phyloP scores from a whole-genome alignment of 306 rosid genomes.

The Cucurbita ficifolia region DNA sequence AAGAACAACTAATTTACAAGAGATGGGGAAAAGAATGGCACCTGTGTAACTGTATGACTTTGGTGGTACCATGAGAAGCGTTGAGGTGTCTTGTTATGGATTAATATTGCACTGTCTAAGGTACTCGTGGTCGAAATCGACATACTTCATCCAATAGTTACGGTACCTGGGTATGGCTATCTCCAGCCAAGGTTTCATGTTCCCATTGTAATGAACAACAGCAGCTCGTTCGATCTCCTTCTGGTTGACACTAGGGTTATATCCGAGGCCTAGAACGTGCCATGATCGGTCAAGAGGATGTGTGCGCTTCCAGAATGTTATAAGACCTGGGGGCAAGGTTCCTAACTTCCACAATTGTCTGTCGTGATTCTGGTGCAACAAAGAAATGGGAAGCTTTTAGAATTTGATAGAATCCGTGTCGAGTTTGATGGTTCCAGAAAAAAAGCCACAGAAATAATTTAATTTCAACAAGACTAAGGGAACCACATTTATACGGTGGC shows the following conservation, averaged over 20 bases:
- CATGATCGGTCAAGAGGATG: slow-evolving; percentile 55
- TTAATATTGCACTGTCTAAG: slow-evolving; percentile 84
- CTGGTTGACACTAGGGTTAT: not conserved
- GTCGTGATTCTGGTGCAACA: slow-evolving; percentile 53
- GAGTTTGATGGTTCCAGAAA: not conserved
- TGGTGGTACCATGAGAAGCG: not conserved
- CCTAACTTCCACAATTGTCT: slow-evolving; percentile 93
- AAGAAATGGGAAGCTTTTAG: not conserved
- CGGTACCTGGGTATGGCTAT: slow-evolving; percentile 78
- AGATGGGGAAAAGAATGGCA: not conserved
- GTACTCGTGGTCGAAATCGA: slow-evolving; percentile 49
- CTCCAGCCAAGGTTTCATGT: slow-evolving; percentile 98
- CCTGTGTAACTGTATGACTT: not conserved
- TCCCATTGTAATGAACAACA: slow-evolving; percentile 80
- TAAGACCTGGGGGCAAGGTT: slow-evolving; percentile 90
- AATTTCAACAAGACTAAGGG: too few relatives aligned
- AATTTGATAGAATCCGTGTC: not conserved
- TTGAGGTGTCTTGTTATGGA: slow-evolving; percentile 26
- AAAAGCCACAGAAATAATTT: not conserved
- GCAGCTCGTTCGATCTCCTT: slow-evolving; percentile 35
- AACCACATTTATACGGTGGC: too few relatives aligned
- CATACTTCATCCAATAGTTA: slow-evolving; percentile 55
- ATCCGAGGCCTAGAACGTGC: slow-evolving; percentile 87
- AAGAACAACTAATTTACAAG: not conserved
- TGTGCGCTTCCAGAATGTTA: slow-evolving; percentile 85